A percentile compares a stretch with the other conserved stretches of the same genome.
Conservation (phyloP, 495 filamentous ascomycete species). For the Pyrenopolyporus hunteri region DNA sequence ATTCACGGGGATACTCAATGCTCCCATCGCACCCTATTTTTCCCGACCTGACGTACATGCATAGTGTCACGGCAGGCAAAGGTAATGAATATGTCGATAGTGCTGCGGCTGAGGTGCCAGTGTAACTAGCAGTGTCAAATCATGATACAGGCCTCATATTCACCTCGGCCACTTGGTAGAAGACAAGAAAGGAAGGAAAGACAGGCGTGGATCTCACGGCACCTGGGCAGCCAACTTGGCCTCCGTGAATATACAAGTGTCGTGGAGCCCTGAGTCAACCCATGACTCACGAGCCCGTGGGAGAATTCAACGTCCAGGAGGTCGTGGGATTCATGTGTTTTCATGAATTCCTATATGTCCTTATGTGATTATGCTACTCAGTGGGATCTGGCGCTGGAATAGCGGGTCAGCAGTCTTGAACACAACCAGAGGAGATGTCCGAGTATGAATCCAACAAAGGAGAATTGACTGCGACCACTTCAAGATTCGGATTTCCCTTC, state of each 20-base stretch:
- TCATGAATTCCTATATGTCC: conserved; percentile 1
- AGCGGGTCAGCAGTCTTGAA: conserved; percentile 7
- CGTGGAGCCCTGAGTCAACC: conserved; percentile 27
- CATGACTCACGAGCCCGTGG: conserved; percentile 2
- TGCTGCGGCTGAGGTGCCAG: conserved; percentile 7
- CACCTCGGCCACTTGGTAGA: conserved; percentile 13
- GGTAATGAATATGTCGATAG: background rate
- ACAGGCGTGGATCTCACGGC: too few relatives aligned
- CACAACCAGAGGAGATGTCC: background rate
- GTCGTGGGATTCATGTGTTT: conserved; percentile 9
- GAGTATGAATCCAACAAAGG: too few relatives aligned
- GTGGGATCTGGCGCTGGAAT: conserved; percentile 3
- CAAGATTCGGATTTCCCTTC: background rate
- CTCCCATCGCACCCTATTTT: background rate
- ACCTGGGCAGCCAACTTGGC: conserved; percentile 12
- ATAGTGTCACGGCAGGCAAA: conserved; percentile 9
- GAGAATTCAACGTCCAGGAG: conserved; percentile 20
- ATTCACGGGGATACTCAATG: conserved; percentile 1
- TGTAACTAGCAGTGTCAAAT: conserved; percentile 22
- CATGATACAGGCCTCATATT: background rate
- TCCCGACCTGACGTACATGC: conserved; percentile 4
- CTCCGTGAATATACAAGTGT: conserved; percentile 13
- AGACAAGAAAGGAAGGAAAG: conserved; percentile 4
- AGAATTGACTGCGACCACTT: background rate
- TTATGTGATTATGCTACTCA: conserved; percentile 6